Evolutionary conservation across 306 rosid species (phyloP), one percentile per base, ranked within the genome.

Genomic region (Prunus mira): DNA sequence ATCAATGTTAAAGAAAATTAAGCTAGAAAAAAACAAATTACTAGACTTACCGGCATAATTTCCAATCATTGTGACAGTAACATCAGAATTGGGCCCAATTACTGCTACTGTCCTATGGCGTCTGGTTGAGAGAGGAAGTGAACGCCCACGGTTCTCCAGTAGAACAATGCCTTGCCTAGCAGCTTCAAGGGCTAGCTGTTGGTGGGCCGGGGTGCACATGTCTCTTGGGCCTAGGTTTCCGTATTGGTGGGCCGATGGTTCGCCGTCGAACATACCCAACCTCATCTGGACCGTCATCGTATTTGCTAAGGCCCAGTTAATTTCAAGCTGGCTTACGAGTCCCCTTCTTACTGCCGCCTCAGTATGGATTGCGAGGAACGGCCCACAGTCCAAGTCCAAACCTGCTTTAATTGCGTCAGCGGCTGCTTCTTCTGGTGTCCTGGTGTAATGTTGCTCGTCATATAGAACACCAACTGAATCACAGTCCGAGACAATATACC

Each of bases 401-500:
- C 98, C 90, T 0, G 98, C 91, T 88, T 82, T 89, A 9, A 95
- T 89, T 0, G 99, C 52, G 2, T 12, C 50, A 0, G 97, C 97
- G 0, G 93, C 97, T 2, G 99, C 93, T 75, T 85, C 91, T 76
- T 90, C 97, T 0, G 99, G 99, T 14, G 96, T 88, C 12, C 7
- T 71, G 0, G 99, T 90, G 86, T 78, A 95, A 82, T 95, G 99
- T 79, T 95, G 99, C n/a, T 10, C 71, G 30, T 89, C 93, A 12
- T 69, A 88, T 12, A 83, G 46, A 30, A 89, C 91, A 10, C 92
- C 92, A 8, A 95, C 97, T 0, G 99, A 95, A 28, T 95, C 99
- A 83, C 99, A 95, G 4, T 95, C 99, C 0, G 99, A 95, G 4
- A 92, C 99, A 18, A 95, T 95, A 71, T 95, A 95, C 73, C 98